Percentiles rank a stretch among this genome's conserved stretches.
These are phyloP conservation scores for Cenococcum geophilum DNA, from an alignment of 495 filamentous ascomycete genomes.

Conservation along the genomic window DNA sequence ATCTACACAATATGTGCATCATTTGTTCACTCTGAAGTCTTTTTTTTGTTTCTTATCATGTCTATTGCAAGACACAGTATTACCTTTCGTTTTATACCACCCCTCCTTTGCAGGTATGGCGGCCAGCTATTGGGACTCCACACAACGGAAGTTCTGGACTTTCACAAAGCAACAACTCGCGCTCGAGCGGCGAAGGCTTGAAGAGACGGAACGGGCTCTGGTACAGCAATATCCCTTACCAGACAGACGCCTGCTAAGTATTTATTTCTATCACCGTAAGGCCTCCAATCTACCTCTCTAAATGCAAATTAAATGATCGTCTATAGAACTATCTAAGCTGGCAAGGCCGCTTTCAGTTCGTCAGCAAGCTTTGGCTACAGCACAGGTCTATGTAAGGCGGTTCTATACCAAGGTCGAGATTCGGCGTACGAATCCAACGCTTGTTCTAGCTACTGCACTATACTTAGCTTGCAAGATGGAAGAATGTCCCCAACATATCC, in stretches of 20 bases:
- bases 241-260: conserved; percentile 72
- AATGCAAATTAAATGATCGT: background rate
- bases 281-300: background rate
- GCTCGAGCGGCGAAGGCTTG: conserved; percentile 63
- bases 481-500: conserved; percentile 93
- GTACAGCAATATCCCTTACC: conserved; percentile 77
- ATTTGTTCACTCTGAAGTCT: background rate
- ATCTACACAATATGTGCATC: background rate
- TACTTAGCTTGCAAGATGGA: conserved; percentile 99
- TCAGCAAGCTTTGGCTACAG: conserved; percentile 91
- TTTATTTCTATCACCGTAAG: conserved; percentile 87
- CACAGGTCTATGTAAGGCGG: conserved; percentile 87
- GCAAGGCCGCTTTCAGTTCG: conserved; percentile 69
- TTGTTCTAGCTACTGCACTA: conserved; percentile 81
- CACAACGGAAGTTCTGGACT: conserved; percentile 83
- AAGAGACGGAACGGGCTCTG: conserved; percentile 61
- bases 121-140: conserved; percentile 94
- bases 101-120: conserved; percentile 57
- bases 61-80: background rate
- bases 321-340: conserved; percentile 69
- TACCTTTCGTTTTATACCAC: conserved; percentile 7
- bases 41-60: background rate
- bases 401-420: conserved; percentile 92
- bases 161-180: conserved; percentile 75
- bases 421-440: conserved; percentile 86